Evolutionary conservation across 2,329 filamentous ascomycete genomes (phyloP), one percentile per base, ranked within the genome.

Genomic region (Ophidiomyces ophidiicola): DNA sequence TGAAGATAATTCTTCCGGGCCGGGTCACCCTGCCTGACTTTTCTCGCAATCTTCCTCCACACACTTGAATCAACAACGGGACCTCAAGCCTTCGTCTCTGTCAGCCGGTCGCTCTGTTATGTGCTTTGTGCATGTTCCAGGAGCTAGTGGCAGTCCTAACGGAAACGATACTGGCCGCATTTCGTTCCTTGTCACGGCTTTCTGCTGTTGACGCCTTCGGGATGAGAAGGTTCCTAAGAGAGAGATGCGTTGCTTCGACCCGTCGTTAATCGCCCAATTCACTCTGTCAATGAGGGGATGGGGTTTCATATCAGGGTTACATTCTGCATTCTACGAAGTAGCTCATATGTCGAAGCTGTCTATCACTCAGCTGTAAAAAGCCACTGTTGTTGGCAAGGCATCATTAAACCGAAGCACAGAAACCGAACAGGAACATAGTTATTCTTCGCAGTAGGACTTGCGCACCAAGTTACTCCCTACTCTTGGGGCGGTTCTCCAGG

Each of bases 221-320:
- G 59, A 59, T 56, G 52, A 46, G 51, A 48, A 47, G 51, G 50
- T 42, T 44, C 53, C 59, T 52, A 47, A 64, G 61, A 64, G 54
- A 55, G 55, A 60, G 48, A 53, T 41, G 43, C 29, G 17, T 29
- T 38, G 36, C 39, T 44, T 46, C 46, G 46, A 53, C 62, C 63
- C 61, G 62, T 66, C 61, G 63, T 66, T 66, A 66, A 66, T 66
- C 63, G 63, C 63, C 59, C 63, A 59, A 57, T 62, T 55, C 55
- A 54, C 54, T 62, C 62, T 62, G 43, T 53, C 62, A 46, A 64
- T 64, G 63, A 60, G 54, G 55, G 51, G 48, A 52, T 55, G 48
- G 61, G 63, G 63, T 66, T 66, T 66, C 63, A 66, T 66, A 63
- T 64, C 62, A 66, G 63, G 63, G 63, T 59, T 57, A 65, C 59